These are phyloP conservation scores for Rhodotorula sp. DNA, from an alignment of 1,284 basidiomycete genomes.

Conservation along the genomic window DNA sequence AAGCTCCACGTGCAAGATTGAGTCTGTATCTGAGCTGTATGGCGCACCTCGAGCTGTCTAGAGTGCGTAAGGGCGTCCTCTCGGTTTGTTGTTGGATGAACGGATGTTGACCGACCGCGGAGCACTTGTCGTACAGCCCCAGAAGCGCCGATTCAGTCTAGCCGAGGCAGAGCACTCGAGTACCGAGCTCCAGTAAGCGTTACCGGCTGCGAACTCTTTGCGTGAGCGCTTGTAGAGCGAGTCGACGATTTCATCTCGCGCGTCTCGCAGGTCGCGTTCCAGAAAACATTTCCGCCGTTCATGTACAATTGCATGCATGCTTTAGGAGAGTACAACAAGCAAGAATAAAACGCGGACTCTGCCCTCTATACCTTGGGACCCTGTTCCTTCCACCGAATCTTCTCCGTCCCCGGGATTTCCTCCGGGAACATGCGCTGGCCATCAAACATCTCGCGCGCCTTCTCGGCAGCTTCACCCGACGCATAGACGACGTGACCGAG, in stretches of 20 bases:
- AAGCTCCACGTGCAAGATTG: no score
- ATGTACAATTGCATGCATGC: not conserved
- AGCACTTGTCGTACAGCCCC: not conserved
- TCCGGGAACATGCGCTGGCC: not conserved
- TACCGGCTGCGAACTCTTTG: no score
- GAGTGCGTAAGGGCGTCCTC: not conserved
- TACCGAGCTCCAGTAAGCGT: no score
- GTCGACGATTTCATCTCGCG: no score
- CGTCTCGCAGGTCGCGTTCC: not conserved
- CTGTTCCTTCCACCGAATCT: no score
- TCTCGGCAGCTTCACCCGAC: not conserved
- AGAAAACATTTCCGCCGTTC: not conserved
- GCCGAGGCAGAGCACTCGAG: not conserved
- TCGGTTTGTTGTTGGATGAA: not conserved
- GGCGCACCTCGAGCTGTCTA: not conserved
- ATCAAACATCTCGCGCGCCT: not conserved
- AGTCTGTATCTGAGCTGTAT: not conserved
- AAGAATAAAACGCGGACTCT: no score
- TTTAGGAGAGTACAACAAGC: not conserved
- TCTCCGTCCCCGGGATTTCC: not conserved
- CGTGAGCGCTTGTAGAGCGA: no score
- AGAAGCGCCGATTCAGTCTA: not conserved
- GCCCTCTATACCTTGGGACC: not conserved
- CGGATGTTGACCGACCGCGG: not conserved
- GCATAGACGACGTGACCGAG: not conserved